Base-by-base conservation (phyloP, 192 early-diverging fungal genomes). In the Gaertneriomyces sp. region DNA sequence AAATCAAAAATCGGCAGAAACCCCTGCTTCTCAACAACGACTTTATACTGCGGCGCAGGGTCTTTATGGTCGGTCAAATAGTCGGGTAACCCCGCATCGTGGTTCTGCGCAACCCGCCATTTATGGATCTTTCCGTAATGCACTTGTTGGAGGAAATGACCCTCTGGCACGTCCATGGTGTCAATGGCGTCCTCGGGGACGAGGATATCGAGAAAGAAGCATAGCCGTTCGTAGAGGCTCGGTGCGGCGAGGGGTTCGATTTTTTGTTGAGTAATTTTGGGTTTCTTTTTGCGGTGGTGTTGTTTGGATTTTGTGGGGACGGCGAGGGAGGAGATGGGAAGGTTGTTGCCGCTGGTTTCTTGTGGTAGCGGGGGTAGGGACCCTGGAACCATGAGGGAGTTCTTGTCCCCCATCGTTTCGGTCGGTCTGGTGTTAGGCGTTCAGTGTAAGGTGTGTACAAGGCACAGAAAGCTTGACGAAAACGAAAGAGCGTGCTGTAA, bases 131-230 rank as follows among this genome's bases (percentile, higher is more conserved):
- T 58, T 7, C 75, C 73, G 41, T 74, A 66, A n/a, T 66, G 55
- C 16, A 82, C 80, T 41, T 73, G 53, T 44, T 82, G 80, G 6
- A 82, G 64, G 57, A 73, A 70, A 33, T 43, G 58, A 12, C 69
- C 80, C 7, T 42, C 39, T 14, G 80, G 80, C 8, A 82, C 80
- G 14, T 60, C 57, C 70, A 82, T 74, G 5, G 74, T 69, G 5
- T 70, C 58, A 4, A 68, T 62, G 40, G 70, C 69, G 42, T 79
- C 73, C 12, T 66, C 61, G 1, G 80, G 72, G 11, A 82, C 63
- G 11, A 82, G 69, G 63, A 82, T 76, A 51, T 78, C 76, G 52
- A 75, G 60, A 9, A 55, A 39, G 66, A 72, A 82, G 19, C 72
- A 73, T 39, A 82, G 63, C 17, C 69, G 58, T 62, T 82, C 74